Percentiles rank a stretch among this genome's conserved stretches.
phyloP scores from a whole-genome alignment of 2,329 filamentous ascomycete genomes.

The Penicillium glabrum region DNA sequence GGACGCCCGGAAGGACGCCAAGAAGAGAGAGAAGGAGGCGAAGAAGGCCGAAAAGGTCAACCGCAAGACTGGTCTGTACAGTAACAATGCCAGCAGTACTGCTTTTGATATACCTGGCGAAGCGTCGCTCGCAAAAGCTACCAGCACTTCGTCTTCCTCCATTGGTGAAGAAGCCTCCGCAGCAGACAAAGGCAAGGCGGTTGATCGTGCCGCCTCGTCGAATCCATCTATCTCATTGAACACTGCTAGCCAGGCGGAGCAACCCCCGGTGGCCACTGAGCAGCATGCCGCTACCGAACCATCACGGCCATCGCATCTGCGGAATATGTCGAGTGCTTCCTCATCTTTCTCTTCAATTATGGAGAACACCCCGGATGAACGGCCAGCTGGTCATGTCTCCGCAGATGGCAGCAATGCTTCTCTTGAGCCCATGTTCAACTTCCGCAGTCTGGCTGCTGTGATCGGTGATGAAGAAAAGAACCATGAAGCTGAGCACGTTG shows the following conservation, averaged over 20 bases:
- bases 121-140: conserved; percentile 32
- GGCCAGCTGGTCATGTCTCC: conserved; percentile 49
- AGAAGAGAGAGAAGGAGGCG: conserved; percentile 80
- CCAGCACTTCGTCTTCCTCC: conserved; percentile 38
- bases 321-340: conserved; percentile 84
- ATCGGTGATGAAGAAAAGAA: conserved; percentile 66
- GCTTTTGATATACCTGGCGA: conserved; percentile 52
- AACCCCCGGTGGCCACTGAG: conserved; percentile 32
- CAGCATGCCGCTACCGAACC: conserved; percentile 47
- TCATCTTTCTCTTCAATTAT: conserved; percentile 75
- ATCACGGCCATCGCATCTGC: conserved; percentile 67
- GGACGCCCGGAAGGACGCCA: conserved; percentile 76
- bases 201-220: conserved; percentile 54
- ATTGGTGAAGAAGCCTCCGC: conserved; percentile 37
- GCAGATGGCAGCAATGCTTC: conserved; percentile 52
- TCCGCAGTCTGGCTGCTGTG: conserved; percentile 80
- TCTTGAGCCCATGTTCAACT: conserved; percentile 85
- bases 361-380: conserved; percentile 56
- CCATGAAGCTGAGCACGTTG: conserved; percentile 39
- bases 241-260: conserved; percentile 16
- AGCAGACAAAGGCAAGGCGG: conserved; percentile 66
- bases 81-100: conserved; percentile 61
- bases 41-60: conserved; percentile 70
- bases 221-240: conserved; percentile 19
- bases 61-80: conserved; percentile 61